These are phyloP conservation scores for Colletotrichum tropicale DNA, from an alignment of 2,329 filamentous ascomycete genomes.

Conservation along the genomic window DNA sequence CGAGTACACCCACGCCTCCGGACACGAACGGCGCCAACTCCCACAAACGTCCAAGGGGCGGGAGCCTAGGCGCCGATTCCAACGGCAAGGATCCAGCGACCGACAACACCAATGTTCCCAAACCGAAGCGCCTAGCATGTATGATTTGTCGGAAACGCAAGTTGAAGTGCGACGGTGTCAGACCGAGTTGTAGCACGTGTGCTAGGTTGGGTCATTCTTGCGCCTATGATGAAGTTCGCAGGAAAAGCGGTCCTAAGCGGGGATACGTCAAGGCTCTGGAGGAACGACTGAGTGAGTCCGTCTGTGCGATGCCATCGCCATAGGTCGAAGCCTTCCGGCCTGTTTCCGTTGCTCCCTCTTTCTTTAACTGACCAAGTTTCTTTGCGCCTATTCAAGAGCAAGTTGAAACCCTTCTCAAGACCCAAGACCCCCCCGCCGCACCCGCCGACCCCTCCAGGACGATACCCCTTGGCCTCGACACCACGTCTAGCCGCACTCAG, in stretches of 20 bases:
- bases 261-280: conserved; percentile 95
- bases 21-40: conserved; percentile 18
- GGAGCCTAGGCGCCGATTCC: conserved; percentile 34
- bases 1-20: conserved; percentile 22
- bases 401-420: conserved; percentile 89
- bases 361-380: background rate
- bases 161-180: conserved; percentile 83
- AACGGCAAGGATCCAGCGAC: conserved; percentile 44
- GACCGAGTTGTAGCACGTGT: conserved; percentile 88
- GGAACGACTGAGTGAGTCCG: conserved; percentile 81
- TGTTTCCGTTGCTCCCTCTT: background rate
- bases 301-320: background rate
- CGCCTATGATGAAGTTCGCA: conserved; percentile 88
- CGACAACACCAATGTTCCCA: conserved; percentile 67
- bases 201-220: conserved; percentile 85
- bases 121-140: conserved; percentile 93
- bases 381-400: conserved; percentile 64
- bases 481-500: conserved; percentile 32
- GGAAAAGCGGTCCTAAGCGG: conserved; percentile 93
- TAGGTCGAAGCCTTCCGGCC: background rate
- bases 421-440: conserved; percentile 62
- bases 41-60: conserved; percentile 15
- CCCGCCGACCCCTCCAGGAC: conserved; percentile 36
- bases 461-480: conserved; percentile 34
- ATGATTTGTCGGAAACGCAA: conserved; percentile 94